phyloP scores from a whole-genome alignment of 768 basidiomycete species.

The Boletus sp. region DNA sequence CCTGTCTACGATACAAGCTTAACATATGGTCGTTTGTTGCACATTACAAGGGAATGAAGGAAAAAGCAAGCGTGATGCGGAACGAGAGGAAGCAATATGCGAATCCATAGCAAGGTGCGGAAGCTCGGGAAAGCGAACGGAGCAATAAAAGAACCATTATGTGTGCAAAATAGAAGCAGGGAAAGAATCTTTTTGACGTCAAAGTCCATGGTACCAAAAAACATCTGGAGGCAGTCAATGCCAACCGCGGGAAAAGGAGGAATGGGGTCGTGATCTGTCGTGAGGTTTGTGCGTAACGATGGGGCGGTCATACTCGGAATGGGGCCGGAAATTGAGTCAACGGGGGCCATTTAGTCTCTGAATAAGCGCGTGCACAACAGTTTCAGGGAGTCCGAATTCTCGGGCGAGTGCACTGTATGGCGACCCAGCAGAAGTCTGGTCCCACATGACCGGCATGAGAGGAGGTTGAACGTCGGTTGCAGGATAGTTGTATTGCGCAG shows the following conservation, averaged over 20 bases:
- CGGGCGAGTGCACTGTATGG: conserved; percentile 56
- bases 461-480: conserved; percentile 8
- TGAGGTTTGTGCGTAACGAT: conserved; percentile 9
- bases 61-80: conserved; percentile 13
- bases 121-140: conserved; percentile 10
- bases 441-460: conserved; percentile 22
- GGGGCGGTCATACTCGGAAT: not conserved
- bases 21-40: conserved; percentile 15
- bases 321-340: conserved; percentile 8
- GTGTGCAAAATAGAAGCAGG: conserved; percentile 17
- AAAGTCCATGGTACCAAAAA: conserved; percentile 28
- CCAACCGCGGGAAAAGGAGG: conserved; percentile 9
- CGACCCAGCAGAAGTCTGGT: conserved; percentile 8
- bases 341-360: conserved; percentile 44
- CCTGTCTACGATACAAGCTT: conserved; percentile 31
- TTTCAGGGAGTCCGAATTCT: conserved; percentile 72
- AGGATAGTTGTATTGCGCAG: conserved; percentile 6
- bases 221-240: conserved; percentile 27
- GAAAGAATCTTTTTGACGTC: conserved; percentile 1
- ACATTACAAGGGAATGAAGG: conserved; percentile 21
- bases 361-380: conserved; percentile 63
- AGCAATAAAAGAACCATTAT: conserved; percentile 17
- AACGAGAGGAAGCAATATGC: conserved; percentile 21
- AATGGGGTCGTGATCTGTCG: conserved; percentile 17
- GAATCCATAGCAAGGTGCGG: conserved; percentile 28